Evolutionary conservation across 1,139 yeast genomes (phyloP), one percentile per base, ranked within the genome.

Genomic region (Groenewaldozyma auringiensis): DNA sequence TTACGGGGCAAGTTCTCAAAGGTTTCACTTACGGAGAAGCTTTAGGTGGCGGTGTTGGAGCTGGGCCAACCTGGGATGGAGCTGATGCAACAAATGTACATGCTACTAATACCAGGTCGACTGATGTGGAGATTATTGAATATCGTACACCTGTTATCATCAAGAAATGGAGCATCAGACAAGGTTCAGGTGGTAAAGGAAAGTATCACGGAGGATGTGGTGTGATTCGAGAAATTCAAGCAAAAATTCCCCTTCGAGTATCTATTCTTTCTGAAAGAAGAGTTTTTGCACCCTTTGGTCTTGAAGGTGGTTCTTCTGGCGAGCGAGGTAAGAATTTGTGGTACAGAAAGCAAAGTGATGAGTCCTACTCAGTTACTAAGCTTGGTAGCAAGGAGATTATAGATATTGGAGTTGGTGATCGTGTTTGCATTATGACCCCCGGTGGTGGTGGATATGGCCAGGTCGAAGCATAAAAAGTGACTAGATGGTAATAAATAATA

Each of bases 181-280:
- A 43, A 9, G 52, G 51, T 21, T 56, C 60, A 17, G 46, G 46
- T 11, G 46, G 46, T 8, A 11, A 4, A 11, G 46, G 46, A 2
- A 39, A 34, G 34, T 40, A 18, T 21, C 34, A 35, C 13, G 46
- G 46, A n/a, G 46, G 46, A 11, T 67, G 75, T 52, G 83, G 83
- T 38, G 76, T 75, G 9, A 55, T 73, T 6, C 69, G 83, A 45
- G 80, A 75, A 47, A 67, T 78, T 37, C 78, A 76, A 54, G 77
- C 77, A 56, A 63, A 74, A 18, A 61, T 66, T n/a, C 68, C 72
- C 2, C 70, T 76, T n/a, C 70, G 68, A 47, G 77, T 72, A 2
- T 75, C 82, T 1, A 74, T 78, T 8, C 59, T 77, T 40, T 72
- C 78, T 40, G 81, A 78, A 54, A 65, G 83, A 49, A 64, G 83